phyloP scores from a whole-genome alignment of 768 basidiomycete species.

The Serendipita sp. region DNA sequence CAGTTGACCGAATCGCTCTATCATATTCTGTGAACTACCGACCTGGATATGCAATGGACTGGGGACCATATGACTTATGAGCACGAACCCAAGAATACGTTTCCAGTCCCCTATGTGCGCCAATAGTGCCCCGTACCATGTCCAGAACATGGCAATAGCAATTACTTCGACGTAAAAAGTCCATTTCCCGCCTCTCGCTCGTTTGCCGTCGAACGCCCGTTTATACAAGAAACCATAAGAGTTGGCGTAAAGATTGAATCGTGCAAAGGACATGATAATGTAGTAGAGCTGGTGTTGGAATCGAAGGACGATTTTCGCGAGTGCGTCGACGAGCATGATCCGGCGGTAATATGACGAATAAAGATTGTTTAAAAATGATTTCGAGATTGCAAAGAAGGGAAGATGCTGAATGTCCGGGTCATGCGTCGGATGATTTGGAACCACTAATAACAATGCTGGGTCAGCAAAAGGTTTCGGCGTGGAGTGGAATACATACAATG shows the following conservation, averaged over 20 bases:
- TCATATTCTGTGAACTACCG: too few species aligned
- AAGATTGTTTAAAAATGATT: slow-evolving; percentile 67
- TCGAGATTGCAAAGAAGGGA: slow-evolving; percentile 89
- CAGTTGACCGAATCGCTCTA: neutral
- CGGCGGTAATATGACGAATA: slow-evolving; percentile 95
- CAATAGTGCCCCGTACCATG: slow-evolving; percentile 66
- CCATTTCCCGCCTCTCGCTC: slow-evolving; percentile 48
- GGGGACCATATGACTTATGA: slow-evolving; percentile 72
- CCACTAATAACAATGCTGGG: slow-evolving; percentile 24
- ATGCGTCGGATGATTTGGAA: slow-evolving; percentile 96
- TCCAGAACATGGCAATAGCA: slow-evolving; percentile 73
- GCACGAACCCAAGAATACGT: slow-evolving; percentile 52
- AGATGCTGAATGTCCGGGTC: slow-evolving; percentile 45
- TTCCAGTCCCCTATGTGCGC: slow-evolving; percentile 56
- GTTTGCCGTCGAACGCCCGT: slow-evolving; percentile 47
- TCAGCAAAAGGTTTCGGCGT: neutral
- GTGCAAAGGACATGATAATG: slow-evolving; percentile 71
- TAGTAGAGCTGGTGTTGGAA: slow-evolving; percentile 91
- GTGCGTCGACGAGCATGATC: slow-evolving; percentile 59
- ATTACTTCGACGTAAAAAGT: slow-evolving; percentile 61
- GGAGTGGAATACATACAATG: slow-evolving; percentile 28
- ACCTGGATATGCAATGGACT: slow-evolving; percentile 86
- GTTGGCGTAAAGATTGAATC: slow-evolving; percentile 82
- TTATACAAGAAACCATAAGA: slow-evolving; percentile 65
- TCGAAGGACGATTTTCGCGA: slow-evolving; percentile 47